Percentiles rank a stretch among this genome's conserved stretches.
These are phyloP conservation scores for Penicillium sp. DNA, from an alignment of 2,329 filamentous ascomycete genomes.

Conservation along the genomic window DNA sequence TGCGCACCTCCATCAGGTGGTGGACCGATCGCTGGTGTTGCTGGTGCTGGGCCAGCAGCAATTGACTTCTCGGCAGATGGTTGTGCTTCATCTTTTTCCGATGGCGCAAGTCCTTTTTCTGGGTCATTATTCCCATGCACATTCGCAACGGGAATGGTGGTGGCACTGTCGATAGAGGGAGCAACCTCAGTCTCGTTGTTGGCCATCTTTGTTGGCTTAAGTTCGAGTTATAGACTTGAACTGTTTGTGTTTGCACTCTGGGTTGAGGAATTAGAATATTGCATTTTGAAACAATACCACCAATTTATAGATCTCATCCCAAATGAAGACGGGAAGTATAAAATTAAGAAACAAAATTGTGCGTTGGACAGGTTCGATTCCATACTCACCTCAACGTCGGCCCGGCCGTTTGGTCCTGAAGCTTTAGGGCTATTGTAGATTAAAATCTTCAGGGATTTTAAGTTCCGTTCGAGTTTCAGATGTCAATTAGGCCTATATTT, in stretches of 20 bases:
- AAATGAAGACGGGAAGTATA: not conserved
- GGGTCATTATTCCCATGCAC: slow-evolving; percentile 7
- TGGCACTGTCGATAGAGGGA: slow-evolving; percentile 10
- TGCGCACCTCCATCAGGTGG: slow-evolving; percentile 34
- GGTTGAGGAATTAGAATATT: not conserved
- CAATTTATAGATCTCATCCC: not conserved
- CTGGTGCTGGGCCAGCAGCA: not conserved
- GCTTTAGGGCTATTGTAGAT: not conserved
- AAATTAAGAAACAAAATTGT: slow-evolving; percentile 4
- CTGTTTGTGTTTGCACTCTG: not conserved
- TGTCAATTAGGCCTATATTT: not conserved
- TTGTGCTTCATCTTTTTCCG: not conserved
- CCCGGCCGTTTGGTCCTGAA: not conserved
- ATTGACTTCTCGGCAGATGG: not conserved
- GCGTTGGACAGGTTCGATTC: not conserved
- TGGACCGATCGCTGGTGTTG: slow-evolving; percentile 8
- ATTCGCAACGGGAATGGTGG: slow-evolving; percentile 12
- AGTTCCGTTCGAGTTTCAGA: not conserved
- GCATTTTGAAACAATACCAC: not conserved
- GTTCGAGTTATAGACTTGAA: not conserved
- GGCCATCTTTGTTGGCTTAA: not conserved
- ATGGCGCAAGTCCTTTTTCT: slow-evolving; percentile 12
- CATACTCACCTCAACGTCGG: slow-evolving; percentile 2
- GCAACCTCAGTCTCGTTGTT: not conserved
- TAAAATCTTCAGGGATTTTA: not conserved